phyloP scores from a whole-genome alignment of 176 grass and related monocot genomes.

The Cocos nucifera region DNA sequence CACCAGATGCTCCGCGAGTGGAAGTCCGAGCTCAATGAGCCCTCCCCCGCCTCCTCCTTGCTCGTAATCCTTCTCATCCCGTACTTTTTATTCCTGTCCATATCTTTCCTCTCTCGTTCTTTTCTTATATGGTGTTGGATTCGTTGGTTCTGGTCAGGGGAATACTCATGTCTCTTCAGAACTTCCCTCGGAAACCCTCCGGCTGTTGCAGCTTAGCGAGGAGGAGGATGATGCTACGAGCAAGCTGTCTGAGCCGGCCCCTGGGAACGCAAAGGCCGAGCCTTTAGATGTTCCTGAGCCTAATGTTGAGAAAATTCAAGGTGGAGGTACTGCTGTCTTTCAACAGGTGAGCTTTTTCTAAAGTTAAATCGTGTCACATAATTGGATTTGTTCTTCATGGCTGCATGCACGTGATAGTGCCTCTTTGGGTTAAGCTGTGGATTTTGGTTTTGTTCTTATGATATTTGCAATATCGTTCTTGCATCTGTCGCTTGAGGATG shows the following conservation, averaged over 20 bases:
- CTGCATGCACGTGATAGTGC: not conserved
- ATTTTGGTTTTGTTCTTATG: too few species aligned
- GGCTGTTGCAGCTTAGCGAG: slow-evolving; percentile 59
- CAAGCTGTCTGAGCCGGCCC: slow-evolving; percentile 30
- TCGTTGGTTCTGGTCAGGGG: slow-evolving; percentile 17
- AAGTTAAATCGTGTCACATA: not conserved
- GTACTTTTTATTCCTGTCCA: too few species aligned
- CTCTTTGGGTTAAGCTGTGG: too few species aligned
- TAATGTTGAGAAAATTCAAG: not conserved
- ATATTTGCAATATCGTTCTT: too few species aligned
- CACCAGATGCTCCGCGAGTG: slow-evolving; percentile 95
- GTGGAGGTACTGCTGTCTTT: not conserved
- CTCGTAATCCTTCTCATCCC: slow-evolving; percentile 22
- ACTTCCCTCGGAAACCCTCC: slow-evolving; percentile 55
- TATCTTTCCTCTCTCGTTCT: not conserved
- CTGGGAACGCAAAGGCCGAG: not conserved
- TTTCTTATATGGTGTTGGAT: not conserved
- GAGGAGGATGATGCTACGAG: slow-evolving; percentile 90
- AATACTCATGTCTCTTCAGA: slow-evolving; percentile 31
- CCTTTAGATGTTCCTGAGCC: not conserved
- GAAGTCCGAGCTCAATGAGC: slow-evolving; percentile 67
- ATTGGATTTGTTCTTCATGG: not conserved
- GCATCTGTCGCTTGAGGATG: too few species aligned
- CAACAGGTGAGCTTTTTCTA: not conserved
- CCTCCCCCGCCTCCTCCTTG: slow-evolving; percentile 72